phyloP scores from a whole-genome alignment of 768 basidiomycete species.

The Tubosaeta brunneosetosa region DNA sequence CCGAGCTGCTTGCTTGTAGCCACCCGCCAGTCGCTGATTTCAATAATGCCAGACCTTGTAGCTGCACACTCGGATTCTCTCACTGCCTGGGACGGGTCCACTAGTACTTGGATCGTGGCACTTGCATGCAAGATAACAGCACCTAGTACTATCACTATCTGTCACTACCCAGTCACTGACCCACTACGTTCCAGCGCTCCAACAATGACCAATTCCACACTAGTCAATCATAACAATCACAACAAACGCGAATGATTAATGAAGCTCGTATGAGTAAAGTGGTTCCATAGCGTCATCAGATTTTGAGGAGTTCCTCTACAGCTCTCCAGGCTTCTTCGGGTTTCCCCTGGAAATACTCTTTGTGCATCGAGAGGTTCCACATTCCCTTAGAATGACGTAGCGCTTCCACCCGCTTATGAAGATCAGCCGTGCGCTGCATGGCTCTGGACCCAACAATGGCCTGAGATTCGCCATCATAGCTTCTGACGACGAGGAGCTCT shows the following conservation, averaged over 20 bases:
- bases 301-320: constrained; percentile 8
- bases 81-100: too few species aligned
- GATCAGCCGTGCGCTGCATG: not conserved
- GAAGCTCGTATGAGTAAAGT: not conserved
- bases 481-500: constrained; percentile 7
- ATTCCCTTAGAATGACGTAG: not conserved
- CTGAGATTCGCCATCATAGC: constrained; percentile 12
- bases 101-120: too few species aligned
- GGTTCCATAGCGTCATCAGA: not conserved
- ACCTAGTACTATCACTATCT: too few species aligned
- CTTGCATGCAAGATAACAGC: too few species aligned
- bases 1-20: too few species aligned
- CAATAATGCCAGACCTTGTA: too few species aligned
- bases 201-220: too few species aligned
- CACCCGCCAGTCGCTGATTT: too few species aligned
- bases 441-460: constrained; percentile 7
- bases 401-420: not conserved
- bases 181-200: too few species aligned
- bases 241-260: not conserved
- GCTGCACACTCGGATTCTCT: too few species aligned
- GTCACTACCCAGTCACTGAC: too few species aligned
- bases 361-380: constrained; percentile 6
- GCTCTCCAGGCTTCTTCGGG: constrained; percentile 10
- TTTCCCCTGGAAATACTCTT: constrained; percentile 5
- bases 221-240: not conserved